Conservation (phyloP, 176 grass and related monocot genomes). For the Elaeis guineensis region DNA sequence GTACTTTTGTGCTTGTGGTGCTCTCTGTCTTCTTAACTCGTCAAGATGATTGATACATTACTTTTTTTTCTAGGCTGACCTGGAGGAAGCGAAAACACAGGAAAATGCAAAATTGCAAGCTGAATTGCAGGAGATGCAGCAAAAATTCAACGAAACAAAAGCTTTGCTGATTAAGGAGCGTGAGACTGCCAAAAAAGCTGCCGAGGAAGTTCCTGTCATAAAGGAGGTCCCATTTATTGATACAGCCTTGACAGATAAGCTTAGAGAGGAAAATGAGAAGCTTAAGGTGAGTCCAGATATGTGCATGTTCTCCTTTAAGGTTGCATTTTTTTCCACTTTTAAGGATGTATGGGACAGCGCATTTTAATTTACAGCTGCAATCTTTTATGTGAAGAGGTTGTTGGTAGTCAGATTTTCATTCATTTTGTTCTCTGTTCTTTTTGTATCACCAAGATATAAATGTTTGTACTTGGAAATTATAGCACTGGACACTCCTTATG, state of each 20-base stretch:
- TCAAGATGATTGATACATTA: no score
- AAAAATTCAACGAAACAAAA: slow-evolving; percentile 80
- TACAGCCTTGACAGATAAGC: slow-evolving; percentile 71
- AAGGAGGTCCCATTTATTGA: slow-evolving; percentile 94
- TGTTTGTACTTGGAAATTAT: no score
- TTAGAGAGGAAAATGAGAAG: slow-evolving; percentile 90
- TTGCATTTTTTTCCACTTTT: no score
- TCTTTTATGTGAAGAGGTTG: no score
- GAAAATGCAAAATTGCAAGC: slow-evolving; percentile 89
- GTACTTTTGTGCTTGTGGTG: no score
- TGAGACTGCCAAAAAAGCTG: slow-evolving; percentile 52
- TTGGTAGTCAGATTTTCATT: no score
- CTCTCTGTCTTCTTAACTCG: no score
- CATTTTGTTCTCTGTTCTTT: no score
- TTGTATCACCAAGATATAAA: no score
- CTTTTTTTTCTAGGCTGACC: slow-evolving; percentile 43
- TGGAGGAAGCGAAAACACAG: slow-evolving; percentile 86
- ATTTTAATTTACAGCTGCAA: no score
- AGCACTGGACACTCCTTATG: neutral
- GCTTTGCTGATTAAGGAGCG: slow-evolving; percentile 63
- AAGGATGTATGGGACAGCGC: no score
- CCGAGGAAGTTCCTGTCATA: slow-evolving; percentile 62
- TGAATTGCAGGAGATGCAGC: slow-evolving; percentile 68
- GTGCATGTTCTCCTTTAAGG: neutral
- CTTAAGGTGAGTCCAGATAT: slow-evolving; percentile 56